These are phyloP conservation scores for Pseudogymnoascus sp. DNA, from an alignment of 2,329 filamentous ascomycete species.

Conservation along the genomic window DNA sequence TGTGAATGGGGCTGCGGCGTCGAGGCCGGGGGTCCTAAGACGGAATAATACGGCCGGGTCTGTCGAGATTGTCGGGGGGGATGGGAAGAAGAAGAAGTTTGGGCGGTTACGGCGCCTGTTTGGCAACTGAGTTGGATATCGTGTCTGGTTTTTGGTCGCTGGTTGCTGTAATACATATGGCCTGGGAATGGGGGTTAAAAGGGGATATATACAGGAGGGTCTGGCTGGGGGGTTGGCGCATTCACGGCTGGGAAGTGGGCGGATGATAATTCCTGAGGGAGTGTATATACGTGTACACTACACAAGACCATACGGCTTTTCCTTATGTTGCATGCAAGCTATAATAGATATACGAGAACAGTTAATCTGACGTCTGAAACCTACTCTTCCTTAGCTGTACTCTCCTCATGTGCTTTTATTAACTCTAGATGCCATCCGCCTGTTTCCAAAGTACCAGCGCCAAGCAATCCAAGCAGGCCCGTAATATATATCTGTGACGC, in stretches of 20 bases:
- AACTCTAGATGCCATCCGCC: background rate
- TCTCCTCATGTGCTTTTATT: background rate
- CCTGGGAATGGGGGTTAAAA: background rate
- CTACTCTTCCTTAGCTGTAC: background rate
- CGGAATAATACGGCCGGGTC: background rate
- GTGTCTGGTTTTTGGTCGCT: background rate
- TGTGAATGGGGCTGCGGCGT: background rate
- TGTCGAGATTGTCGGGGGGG: background rate
- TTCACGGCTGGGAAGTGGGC: background rate
- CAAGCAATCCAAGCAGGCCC: background rate
- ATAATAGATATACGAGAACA: conserved; percentile 3
- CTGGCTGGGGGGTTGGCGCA: background rate
- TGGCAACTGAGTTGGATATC: conserved; percentile 6
- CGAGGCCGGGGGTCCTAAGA: background rate
- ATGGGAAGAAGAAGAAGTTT: background rate
- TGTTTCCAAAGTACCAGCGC: background rate
- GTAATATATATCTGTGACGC: background rate
- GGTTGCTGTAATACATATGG: conserved; percentile 5
- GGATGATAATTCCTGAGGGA: background rate
- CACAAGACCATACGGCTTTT: conserved; percentile 5
- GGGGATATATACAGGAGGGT: background rate
- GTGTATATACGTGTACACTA: conserved; percentile 7
- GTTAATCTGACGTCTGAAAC: background rate
- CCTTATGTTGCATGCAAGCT: background rate
- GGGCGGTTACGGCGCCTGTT: background rate